Evolutionary conservation across 805 yeast species (phyloP), one percentile per base, ranked within the genome.

Genomic region (Vanderwaltozyma polyspora): DNA sequence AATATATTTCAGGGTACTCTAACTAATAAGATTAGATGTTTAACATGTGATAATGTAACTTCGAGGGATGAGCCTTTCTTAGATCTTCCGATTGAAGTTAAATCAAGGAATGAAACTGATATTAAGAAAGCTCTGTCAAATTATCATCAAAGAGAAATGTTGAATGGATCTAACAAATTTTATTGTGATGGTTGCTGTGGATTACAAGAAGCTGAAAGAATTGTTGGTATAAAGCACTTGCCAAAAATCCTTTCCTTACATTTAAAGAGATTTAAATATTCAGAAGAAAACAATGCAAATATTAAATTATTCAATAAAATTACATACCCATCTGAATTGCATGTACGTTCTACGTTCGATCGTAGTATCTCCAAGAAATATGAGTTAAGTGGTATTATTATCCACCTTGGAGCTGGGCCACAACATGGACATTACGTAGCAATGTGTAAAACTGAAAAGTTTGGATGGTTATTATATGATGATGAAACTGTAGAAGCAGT

Each of bases 381-480:
- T 50, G 95, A 87, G 48, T 61, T 91, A 33, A 79, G 76, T 42
- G 84, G 89, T 0, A 77, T 89, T 28, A 91, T 91, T 10, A 86
- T 91, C 9, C 98, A 91, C 52, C 76, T 91, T 45, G 98, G 98
- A 5, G 94, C 95, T 4, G 96, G 97, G 0, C 96, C 97, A 1
- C 86, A 85, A 63, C 95, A 87, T 59, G 98, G 98, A 0, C 98
- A 91, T 55, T 91, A 91, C 55, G 89, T 91, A 8, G 71, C 94
- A 0, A 63, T 91, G 5, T 79, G 91, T 39, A 85, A 85, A 51
- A 79, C 86, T 5, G 76, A 72, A 35, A 66, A 70, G 16, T 72
- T 74, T 27, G 87, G 95, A 0, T 91, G 98, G 98, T 61, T 91
- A 21, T 60, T 91, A 37, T 91, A 83, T 60, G 98, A 91, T 55